Evolutionary conservation across 164 flowering plant genomes (phyloP).

Genomic region (Platanus orientalis): DNA sequence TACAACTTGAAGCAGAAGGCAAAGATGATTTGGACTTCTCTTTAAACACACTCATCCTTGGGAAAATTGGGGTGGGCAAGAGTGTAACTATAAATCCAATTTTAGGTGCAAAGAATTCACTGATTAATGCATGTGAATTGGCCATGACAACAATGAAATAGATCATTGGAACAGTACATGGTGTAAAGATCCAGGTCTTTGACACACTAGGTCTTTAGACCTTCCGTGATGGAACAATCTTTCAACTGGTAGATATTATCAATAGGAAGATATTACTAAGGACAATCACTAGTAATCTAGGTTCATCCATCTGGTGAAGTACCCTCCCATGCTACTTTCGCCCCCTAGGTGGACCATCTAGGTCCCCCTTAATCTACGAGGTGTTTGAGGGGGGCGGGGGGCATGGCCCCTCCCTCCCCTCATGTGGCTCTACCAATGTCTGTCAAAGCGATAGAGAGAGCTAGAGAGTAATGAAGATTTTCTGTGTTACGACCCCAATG

Average conservation of each 20-base stretch:
- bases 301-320: constrained; percentile 75
- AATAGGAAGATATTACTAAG: constrained; percentile 55
- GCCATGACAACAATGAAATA: constrained; percentile 59
- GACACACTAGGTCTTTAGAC: constrained; percentile 84
- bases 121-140: constrained; percentile 62
- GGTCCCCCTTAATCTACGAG: constrained; percentile 81
- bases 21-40: constrained; percentile 64
- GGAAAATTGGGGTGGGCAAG: constrained; percentile 96
- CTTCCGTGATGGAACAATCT: constrained; percentile 72
- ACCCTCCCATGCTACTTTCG: constrained; percentile 92
- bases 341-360: constrained; percentile 97
- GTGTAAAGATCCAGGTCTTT: constrained; percentile 66
- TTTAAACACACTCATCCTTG: constrained; percentile 70
- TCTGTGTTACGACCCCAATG: no score
- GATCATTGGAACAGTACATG: constrained; percentile 60
- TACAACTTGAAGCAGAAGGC: constrained; percentile 58
- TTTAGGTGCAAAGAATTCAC: constrained; percentile 67
- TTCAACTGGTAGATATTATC: constrained; percentile 52
- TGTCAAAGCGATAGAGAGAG: no score
- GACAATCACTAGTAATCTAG: constrained; percentile 56
- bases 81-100: constrained; percentile 94
- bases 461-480: no score
- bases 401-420: no score
- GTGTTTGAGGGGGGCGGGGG: no score
- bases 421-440: no score